Percentiles rank a stretch among this genome's conserved stretches.
These are phyloP conservation scores for Annulohypoxylon stygium DNA, from an alignment of 495 filamentous ascomycete genomes.

Conservation along the genomic window DNA sequence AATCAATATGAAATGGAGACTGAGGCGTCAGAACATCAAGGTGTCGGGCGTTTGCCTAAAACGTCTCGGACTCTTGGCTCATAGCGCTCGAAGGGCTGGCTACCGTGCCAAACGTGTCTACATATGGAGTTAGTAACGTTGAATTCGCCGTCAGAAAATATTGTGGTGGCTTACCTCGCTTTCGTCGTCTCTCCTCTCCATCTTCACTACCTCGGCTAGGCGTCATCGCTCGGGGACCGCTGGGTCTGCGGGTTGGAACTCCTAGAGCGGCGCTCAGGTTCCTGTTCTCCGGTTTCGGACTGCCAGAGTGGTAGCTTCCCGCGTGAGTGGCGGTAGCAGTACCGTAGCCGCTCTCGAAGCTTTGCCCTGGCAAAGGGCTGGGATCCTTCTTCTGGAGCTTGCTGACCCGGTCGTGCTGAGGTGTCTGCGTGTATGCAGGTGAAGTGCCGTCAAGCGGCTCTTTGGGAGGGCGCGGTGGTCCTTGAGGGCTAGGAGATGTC, in stretches of 20 bases:
- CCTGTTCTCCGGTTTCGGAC: conserved; percentile 60
- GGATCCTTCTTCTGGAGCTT: conserved; percentile 58
- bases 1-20: conserved; percentile 49
- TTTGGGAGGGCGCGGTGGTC: conserved; percentile 66
- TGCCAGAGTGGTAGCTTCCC: conserved; percentile 56
- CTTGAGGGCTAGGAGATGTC: conserved; percentile 53
- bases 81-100: conserved; percentile 53
- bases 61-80: conserved; percentile 66
- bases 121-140: conserved; percentile 18
- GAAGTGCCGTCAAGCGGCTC: conserved; percentile 59
- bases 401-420: conserved; percentile 56
- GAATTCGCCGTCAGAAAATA: background rate
- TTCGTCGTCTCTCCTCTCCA: conserved; percentile 60
- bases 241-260: conserved; percentile 59
- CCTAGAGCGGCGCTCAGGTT: conserved; percentile 61
- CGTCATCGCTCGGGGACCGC: conserved; percentile 67
- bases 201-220: conserved; percentile 57
- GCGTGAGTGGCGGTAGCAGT: conserved; percentile 60
- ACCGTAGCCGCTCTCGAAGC: conserved; percentile 64
- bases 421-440: conserved; percentile 43
- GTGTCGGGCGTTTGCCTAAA: conserved; percentile 54
- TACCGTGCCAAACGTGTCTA: conserved; percentile 68
- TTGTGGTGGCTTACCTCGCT: conserved; percentile 60
- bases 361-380: conserved; percentile 61
- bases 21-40: conserved; percentile 44